phyloP scores from a whole-genome alignment of 139 green algal genomes.

The Coelastrella sp. region DNA sequence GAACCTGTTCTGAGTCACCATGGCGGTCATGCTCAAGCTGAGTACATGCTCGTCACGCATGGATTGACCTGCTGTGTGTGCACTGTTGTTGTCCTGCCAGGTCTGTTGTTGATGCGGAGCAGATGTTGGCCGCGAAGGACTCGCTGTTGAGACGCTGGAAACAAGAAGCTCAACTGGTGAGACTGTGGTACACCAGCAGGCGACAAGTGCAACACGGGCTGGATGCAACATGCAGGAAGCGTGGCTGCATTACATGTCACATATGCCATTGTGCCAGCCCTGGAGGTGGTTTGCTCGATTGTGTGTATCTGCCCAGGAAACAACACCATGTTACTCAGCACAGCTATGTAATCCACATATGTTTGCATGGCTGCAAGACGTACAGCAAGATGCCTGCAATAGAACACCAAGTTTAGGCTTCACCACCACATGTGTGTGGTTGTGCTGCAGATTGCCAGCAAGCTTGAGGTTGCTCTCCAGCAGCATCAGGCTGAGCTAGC shows the following conservation, averaged over 20 bases:
- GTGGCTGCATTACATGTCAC: no score
- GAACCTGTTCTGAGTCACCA: no score
- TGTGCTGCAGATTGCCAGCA: conserved; percentile 37
- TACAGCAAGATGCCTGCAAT: no score
- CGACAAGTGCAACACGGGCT: no score
- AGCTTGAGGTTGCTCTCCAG: conserved; percentile 39
- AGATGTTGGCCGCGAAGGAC: conserved; percentile 61
- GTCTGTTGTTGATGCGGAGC: conserved; percentile 62
- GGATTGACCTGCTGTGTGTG: background rate
- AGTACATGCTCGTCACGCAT: no score
- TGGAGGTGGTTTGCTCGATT: no score
- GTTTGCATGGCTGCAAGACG: background rate
- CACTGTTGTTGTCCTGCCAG: conserved; percentile 12
- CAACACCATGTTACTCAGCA: background rate
- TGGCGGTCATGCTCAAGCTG: no score
- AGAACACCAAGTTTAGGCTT: no score
- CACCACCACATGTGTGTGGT: background rate
- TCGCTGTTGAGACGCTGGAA: conserved; percentile 61
- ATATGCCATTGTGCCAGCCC: no score
- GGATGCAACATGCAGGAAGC: no score
- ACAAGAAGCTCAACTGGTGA: conserved; percentile 66
- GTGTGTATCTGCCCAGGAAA: no score
- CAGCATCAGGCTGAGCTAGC: conserved; percentile 47
- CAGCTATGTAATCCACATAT: background rate
- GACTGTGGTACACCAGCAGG: background rate